Percentiles rank a stretch among this genome's conserved stretches.
Conservation (phyloP, 2,329 filamentous ascomycete species). For the Colletotrichum siamense region DNA sequence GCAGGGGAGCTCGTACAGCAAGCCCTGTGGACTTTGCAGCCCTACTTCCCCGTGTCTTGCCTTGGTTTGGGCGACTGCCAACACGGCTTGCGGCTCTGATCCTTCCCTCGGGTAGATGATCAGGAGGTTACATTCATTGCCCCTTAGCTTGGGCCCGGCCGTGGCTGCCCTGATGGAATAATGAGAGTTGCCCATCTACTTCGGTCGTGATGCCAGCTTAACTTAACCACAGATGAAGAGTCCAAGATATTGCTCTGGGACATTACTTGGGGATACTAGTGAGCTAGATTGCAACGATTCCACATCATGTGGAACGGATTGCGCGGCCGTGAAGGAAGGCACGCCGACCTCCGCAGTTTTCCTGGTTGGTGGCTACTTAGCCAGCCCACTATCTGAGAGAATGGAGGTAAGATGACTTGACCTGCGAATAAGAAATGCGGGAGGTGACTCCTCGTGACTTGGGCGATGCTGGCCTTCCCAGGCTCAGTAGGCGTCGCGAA, state of each 20-base stretch:
- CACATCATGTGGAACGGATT: neutral
- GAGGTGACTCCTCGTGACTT: neutral
- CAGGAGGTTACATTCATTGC: neutral
- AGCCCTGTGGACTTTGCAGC: neutral
- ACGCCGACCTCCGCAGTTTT: neutral
- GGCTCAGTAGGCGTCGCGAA: neutral
- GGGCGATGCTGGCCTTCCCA: neutral
- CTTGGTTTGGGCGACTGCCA: neutral
- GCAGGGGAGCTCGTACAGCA: neutral
- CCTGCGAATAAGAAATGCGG: neutral
- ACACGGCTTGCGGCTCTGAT: neutral
- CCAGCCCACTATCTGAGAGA: neutral
- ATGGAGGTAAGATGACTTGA: neutral
- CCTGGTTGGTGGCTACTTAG: neutral
- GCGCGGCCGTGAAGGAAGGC: neutral
- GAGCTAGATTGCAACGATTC: neutral
- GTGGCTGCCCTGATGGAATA: neutral
- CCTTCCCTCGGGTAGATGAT: neutral
- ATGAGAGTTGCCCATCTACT: neutral
- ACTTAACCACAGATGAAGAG: neutral
- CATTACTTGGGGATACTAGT: neutral
- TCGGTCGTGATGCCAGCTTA: neutral
- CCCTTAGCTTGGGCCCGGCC: neutral
- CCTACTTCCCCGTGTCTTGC: neutral
- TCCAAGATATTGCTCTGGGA: neutral